Base-by-base conservation (phyloP, 2,329 filamentous ascomycete species). In the Aspergillus tubingensis region DNA sequence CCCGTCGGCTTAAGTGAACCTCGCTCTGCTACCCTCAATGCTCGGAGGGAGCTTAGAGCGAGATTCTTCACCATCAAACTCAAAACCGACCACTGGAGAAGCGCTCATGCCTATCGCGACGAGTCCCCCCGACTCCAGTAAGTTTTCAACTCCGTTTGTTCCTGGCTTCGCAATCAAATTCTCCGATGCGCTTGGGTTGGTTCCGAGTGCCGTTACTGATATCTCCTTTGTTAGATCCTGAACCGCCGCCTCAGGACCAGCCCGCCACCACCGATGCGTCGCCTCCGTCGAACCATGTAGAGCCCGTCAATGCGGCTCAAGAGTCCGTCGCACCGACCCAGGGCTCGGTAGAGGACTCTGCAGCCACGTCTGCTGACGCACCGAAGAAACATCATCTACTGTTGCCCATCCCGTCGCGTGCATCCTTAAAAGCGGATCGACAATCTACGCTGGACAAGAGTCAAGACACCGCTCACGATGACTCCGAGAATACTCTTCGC, bases 401-500 rank as follows among this genome's bases (percentile, higher is more conserved):
- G 27, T 66, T 77, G 25, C 73, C 72, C 43, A 71, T 77, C 39
- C 68, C 76, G 19, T 78, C 76, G 59, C 74, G 74, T 58, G 71
- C 74, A 38, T 79, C 77, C 8, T 75, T 75, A 21, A 75, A 72
- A 61, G 66, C 67, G 25, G 76, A 76, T 53, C 74, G 74, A 57
- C 71, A 74, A 57, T 70, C 73, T 39, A 68, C 66, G 1, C 61
- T 70, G n/a, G 72, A 74, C n/a, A 70, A 68, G 51, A 66, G 71
- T 10, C 72, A 72, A 53, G 74, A 77, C 32, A 61, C 64, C n/a
- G 62, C 67, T 38, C 67, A 71, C 27, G 72, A 76, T 61, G 74
- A 72, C 49, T 69, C 72, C 25, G 86, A 86, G 69, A 89, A 85
- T 72, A 85, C 87, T 68, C 83, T 85, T 67, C 83, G 83, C 61